Percentiles rank a stretch among this genome's conserved stretches.
These are phyloP conservation scores for Cryptococcus jaspeensis DNA, from an alignment of 1,284 basidiomycete species.

Conservation along the genomic window DNA sequence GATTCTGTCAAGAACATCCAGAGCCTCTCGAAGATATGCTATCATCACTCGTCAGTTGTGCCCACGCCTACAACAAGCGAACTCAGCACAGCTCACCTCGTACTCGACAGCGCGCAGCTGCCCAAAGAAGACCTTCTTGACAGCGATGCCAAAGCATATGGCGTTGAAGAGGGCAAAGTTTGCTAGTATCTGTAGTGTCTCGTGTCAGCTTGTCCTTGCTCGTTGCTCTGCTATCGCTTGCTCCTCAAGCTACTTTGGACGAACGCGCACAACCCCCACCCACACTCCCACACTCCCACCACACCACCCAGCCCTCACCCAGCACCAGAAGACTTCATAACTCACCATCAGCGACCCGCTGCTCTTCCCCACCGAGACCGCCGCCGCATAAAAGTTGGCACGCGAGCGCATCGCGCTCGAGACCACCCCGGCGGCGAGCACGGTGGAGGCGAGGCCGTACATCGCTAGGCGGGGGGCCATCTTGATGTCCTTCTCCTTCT, in stretches of 20 bases:
- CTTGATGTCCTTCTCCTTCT: no score
- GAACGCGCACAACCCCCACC: background rate
- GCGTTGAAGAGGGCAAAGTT: conserved; percentile 84
- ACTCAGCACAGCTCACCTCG: conserved; percentile 62
- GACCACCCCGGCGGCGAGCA: conserved; percentile 70
- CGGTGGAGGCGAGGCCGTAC: conserved; percentile 67
- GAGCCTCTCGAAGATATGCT: conserved; percentile 90
- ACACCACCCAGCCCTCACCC: background rate
- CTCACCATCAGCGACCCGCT: conserved; percentile 82
- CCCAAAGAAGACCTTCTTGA: conserved; percentile 92
- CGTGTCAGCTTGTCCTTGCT: no score
- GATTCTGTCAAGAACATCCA: conserved; percentile 99
- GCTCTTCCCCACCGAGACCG: conserved; percentile 88
- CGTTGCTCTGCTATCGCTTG: background rate
- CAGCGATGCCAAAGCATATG: conserved; percentile 68
- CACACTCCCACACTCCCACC: background rate
- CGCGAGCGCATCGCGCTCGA: conserved; percentile 76
- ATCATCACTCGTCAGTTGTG: conserved; percentile 6
- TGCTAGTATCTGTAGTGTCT: conserved; percentile 68
- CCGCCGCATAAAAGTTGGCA: conserved; percentile 91
- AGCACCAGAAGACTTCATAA: conserved; percentile 12
- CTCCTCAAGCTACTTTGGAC: background rate
- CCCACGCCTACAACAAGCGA: background rate
- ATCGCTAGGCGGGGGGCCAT: conserved; percentile 56
- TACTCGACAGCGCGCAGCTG: conserved; percentile 82